Evolutionary conservation across 257 asterid genomes (phyloP).

Genomic region (Scutellaria baicalensis): DNA sequence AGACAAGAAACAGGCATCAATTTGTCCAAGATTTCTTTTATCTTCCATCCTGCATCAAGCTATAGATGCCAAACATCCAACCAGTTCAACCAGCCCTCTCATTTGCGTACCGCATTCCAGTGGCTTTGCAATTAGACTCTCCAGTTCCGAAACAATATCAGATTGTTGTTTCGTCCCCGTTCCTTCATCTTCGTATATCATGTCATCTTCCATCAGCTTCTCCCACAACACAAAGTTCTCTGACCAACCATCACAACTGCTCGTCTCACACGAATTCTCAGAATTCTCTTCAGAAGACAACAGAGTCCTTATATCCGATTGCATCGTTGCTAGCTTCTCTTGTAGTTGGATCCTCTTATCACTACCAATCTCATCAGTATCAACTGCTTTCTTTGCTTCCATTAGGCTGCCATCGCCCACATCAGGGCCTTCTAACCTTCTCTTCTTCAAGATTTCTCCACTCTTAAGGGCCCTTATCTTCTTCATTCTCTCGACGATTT

Average conservation of each 20-base stretch:
- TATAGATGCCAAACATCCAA: conserved; percentile 13
- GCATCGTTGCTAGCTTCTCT: conserved; percentile 33
- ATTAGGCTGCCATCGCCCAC: not conserved
- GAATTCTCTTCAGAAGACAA: conserved; percentile 35
- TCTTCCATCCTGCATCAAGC: not conserved
- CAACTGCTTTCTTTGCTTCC: conserved; percentile 8
- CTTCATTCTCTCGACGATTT: conserved; percentile 27
- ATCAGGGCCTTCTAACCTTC: conserved; percentile 5
- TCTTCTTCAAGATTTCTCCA: conserved; percentile 24
- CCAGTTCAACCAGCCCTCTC: conserved; percentile 11
- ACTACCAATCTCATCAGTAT: not conserved
- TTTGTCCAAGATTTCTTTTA: not conserved
- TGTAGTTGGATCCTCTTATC: conserved; percentile 17
- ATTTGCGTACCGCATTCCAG: conserved; percentile 18
- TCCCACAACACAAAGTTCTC: conserved; percentile 88
- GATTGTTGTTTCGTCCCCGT: conserved; percentile 17
- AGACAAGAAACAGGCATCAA: not conserved
- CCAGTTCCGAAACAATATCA: conserved; percentile 38
- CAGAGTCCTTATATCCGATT: conserved; percentile 35
- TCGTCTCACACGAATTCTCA: conserved; percentile 14
- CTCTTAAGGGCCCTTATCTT: conserved; percentile 12
- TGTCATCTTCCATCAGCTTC: conserved; percentile 80
- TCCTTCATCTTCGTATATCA: conserved; percentile 62
- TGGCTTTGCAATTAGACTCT: conserved; percentile 28
- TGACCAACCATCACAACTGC: conserved; percentile 20